Evolutionary conservation across 352 stramenopile genomes (phyloP), one percentile per base, ranked within the genome.

Genomic region (Globisporangium cystogenes): DNA sequence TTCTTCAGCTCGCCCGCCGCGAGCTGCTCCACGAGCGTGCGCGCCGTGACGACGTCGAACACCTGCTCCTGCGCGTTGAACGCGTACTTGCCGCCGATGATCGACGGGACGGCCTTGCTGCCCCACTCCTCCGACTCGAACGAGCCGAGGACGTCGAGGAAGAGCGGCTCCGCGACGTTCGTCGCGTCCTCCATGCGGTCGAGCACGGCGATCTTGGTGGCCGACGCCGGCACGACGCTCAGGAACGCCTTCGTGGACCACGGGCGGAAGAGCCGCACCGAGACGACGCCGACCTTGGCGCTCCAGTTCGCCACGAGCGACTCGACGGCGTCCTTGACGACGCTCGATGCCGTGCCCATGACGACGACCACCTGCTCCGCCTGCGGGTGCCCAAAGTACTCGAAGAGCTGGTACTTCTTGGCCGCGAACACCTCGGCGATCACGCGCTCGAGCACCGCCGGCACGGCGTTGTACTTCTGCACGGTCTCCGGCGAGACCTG

Each of bases 61-160:
- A 93, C 72, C 64, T 85, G 54, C 52, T 86, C 55, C 48, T 68
- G 55, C 55, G 60, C 20, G 64, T 79, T 71, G 76, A 95, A 76
- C 62, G 76, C 63, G 70, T 95, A 84, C 61, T 87, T 87, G 61
- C 78, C 76, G 42, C 89, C 87, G 48, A 96, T 78, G 44, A 98
- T 70, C 33, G 73, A 69, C 0, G 79, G 80, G 15, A 69, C 57
- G 2, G 80, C 50, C 31, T 81, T 70, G 53, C 78, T 64, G 29
- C 71, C 66, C 74, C 73, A 90, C 39, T 74, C 71, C 26, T 91
- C 82, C 46, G 75, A 85, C 67, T 95, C 79, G 59, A 98, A 90
- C 35, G 86, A 96, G 41, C 76, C 76, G n/a, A 93, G 81, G 37
- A 97, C 88, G 67, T 98, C 90, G 64, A 96, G 65, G 63, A 96